Evolutionary conservation across 495 filamentous ascomycete species (phyloP).

Genomic region (Penicillium nucicola): DNA sequence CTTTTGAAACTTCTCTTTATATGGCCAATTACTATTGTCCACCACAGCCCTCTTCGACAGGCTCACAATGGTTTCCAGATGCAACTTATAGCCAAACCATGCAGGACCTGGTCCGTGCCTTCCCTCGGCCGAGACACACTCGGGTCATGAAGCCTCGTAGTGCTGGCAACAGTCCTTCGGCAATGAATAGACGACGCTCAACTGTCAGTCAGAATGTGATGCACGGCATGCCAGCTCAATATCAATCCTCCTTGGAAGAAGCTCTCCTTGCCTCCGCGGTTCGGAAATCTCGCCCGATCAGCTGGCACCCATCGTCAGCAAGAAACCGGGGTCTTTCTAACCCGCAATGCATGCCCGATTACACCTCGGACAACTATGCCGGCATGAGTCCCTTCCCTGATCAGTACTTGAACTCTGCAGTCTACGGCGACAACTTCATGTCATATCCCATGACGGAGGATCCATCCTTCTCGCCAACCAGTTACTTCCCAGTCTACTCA

Average conservation of each 20-base stretch:
- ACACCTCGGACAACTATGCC: slow-evolving; percentile 24
- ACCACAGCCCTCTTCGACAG: slow-evolving; percentile 26
- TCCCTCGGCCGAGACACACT: slow-evolving; percentile 36
- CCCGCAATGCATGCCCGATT: slow-evolving; percentile 19
- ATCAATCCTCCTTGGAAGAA: slow-evolving; percentile 29
- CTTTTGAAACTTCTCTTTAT: slow-evolving; percentile 8
- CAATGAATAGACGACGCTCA: slow-evolving; percentile 52
- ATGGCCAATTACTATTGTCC: slow-evolving; percentile 37
- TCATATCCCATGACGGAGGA: slow-evolving; percentile 29
- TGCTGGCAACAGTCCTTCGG: slow-evolving; percentile 67
- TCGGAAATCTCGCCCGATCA: slow-evolving; percentile 54
- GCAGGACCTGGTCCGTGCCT: slow-evolving; percentile 32
- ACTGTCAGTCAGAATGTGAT: slow-evolving; percentile 47
- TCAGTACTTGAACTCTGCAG: slow-evolving; percentile 24
- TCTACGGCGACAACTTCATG: slow-evolving; percentile 24
- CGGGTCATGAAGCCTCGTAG: slow-evolving; percentile 66
- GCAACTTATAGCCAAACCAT: slow-evolving; percentile 22
- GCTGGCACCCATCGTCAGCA: slow-evolving; percentile 63
- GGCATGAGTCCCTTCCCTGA: slow-evolving; percentile 21
- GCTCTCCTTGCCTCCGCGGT: slow-evolving; percentile 38
- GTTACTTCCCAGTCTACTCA: slow-evolving; percentile 24
- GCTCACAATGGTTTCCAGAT: slow-evolving; percentile 29
- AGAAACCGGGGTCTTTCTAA: slow-evolving; percentile 34
- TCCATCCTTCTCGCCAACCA: slow-evolving; percentile 29
- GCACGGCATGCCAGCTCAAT: slow-evolving; percentile 23